Evolutionary conservation across 352 stramenopile genomes (phyloP), one percentile per base, ranked within the genome.

Genomic region (Globisporangium heterothallicum): DNA sequence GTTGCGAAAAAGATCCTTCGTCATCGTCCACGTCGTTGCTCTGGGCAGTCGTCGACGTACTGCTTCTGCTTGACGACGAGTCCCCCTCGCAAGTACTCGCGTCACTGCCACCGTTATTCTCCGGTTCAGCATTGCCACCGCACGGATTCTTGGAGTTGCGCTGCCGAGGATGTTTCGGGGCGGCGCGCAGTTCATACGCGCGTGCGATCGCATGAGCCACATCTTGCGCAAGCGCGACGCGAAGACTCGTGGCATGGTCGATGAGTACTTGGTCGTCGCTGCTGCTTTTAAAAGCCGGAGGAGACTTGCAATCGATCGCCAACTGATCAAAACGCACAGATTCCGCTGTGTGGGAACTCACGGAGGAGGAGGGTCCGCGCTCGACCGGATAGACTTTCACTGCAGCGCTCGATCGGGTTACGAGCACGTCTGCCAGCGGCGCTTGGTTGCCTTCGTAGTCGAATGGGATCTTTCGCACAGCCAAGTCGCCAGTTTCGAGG

Each of bases 401-500:
- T 7, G 36, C 29, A 19, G 8, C 25, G 6, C 9, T 36, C 30
- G 22, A 21, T 36, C 3, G 30, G 14, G 25, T 30, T 32, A 78
- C 59, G 10, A 93, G 61, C 7, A 72, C 56, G 18, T 75, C 62
- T 3, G 53, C 50, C 1, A 93, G 30, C 10, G 73, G 58, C 25
- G 65, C 58, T 49, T 73, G 68, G 32, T 89, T 93, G 29, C 76
- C 75, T 35, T 70, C 56, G 12, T 62, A 59, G 44, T 91, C 79
- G 42, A 85, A 72, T 1, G 82, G 79, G 29, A 88, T 69, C 49
- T 74, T 77, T 19, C 74, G 72, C 19, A 78, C 63, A 21, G 79
- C 75, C 10, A 93, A 45, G 58, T 93, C 79, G 0, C 62, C 46
- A 21, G 91, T 83, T 45, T 87, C 70, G 1, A 93, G 56, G n/a